These are phyloP conservation scores for Eudorina sp. DNA, from an alignment of 139 green algal genomes.

Conservation along the genomic window DNA sequence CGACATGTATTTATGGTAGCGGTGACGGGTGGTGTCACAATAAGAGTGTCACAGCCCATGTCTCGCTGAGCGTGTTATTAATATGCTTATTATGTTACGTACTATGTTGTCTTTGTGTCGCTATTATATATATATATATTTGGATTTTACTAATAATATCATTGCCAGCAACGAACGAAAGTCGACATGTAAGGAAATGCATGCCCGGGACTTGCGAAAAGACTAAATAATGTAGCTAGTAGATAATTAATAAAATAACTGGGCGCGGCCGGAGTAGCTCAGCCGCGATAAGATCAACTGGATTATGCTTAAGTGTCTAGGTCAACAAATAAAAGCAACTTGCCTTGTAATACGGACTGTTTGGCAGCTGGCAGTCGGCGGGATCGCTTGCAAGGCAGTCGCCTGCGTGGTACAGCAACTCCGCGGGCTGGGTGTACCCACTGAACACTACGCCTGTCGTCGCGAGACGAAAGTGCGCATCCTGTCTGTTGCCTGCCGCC, in stretches of 20 bases:
- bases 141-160: background rate
- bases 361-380: background rate
- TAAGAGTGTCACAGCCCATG: too few relatives aligned
- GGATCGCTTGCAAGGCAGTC: background rate
- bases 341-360: background rate
- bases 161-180: too few relatives aligned
- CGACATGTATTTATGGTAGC: background rate
- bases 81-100: too few relatives aligned
- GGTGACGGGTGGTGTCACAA: too few relatives aligned
- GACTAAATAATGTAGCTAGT: background rate
- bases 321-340: background rate
- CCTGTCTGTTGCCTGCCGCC: too few relatives aligned
- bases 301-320: background rate
- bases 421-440: background rate
- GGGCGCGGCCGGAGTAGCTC: too few relatives aligned
- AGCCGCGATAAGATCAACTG: too few relatives aligned
- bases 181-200: too few relatives aligned
- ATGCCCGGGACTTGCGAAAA: background rate
- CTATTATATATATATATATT: background rate
- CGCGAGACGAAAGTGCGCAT: background rate
- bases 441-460: background rate
- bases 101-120: too few relatives aligned
- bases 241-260: background rate
- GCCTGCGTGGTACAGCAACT: background rate
- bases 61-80: too few relatives aligned